A percentile compares a stretch with the other conserved stretches of the same genome.
These are phyloP conservation scores for Fragosphaeria purpurea DNA, from an alignment of 2,329 filamentous ascomycete genomes.

Conservation along the genomic window DNA sequence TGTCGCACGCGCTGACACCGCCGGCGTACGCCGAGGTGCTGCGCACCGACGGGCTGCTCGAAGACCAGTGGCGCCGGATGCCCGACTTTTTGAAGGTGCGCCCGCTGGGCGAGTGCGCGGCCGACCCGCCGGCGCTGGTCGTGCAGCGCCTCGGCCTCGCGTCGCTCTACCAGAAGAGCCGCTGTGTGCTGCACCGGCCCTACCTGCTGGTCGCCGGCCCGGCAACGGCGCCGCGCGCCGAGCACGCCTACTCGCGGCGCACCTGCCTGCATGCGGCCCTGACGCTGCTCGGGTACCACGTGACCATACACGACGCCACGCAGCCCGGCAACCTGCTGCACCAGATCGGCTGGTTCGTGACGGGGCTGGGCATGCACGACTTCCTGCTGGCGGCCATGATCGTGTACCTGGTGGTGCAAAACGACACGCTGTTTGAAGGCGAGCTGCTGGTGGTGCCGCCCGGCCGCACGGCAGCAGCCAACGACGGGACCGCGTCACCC, in stretches of 20 bases:
- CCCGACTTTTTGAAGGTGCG: slow-evolving; percentile 39
- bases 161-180: slow-evolving; percentile 43
- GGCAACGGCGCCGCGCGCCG: slow-evolving; percentile 25
- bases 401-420: slow-evolving; percentile 42
- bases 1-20: slow-evolving; percentile 37
- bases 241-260: slow-evolving; percentile 43
- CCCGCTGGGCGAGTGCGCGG: slow-evolving; percentile 38
- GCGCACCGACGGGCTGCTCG: slow-evolving; percentile 34
- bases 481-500: slow-evolving; percentile 8
- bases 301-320: slow-evolving; percentile 35
- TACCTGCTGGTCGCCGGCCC: slow-evolving; percentile 29
- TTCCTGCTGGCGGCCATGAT: slow-evolving; percentile 53
- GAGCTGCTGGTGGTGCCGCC: slow-evolving; percentile 12
- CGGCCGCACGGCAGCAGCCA: slow-evolving; percentile 15
- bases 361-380: slow-evolving; percentile 48
- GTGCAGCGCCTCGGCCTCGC: slow-evolving; percentile 45
- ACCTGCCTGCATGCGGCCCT: slow-evolving; percentile 41
- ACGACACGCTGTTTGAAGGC: slow-evolving; percentile 19
- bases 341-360: slow-evolving; percentile 46
- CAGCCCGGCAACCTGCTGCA: slow-evolving; percentile 44
- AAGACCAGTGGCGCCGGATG: slow-evolving; percentile 34
- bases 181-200: slow-evolving; percentile 45
- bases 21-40: slow-evolving; percentile 41
- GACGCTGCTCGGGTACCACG: slow-evolving; percentile 37
- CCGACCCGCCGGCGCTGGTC: slow-evolving; percentile 35